Base-by-base conservation (phyloP, 345 rosid genomes). In the Brassica rapa region DNA sequence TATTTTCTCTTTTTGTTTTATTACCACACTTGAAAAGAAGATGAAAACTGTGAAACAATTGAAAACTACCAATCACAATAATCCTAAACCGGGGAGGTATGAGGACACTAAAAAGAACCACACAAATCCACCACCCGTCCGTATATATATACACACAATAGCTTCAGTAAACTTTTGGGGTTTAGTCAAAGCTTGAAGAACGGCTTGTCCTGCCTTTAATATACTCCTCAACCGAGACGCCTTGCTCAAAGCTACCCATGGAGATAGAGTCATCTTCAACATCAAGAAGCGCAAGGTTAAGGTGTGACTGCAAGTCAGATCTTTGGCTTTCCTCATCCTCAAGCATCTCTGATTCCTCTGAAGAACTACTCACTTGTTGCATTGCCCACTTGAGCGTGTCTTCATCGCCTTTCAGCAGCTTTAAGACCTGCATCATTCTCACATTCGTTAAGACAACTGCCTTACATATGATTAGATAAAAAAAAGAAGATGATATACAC, bases 121-220 rank as follows among this genome's bases (percentile, higher is more conserved):
- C 70, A 46, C 71, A 66, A 15, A 68, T 61, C 60, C 60, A 73
- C 60, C 68, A 57, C 55, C 62, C 7, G 33, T 64, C 57, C 23
- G 16, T 14, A 1, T 33, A 32, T 33, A 59, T 39, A 27, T 43
- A 79, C 55, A 27, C 57, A 79, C 55, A 72, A 43, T 8, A 16
- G 23, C 16, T 72, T 43, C 62, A 65, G 37, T 65, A 3, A 41
- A 23, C 1, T 15, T 51, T 51, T n/a, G 41, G 4, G 3, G 9
- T 80, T 81, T 75, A 92, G 86, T 94, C 98, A 5, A 94, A 89
- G 89, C 97, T 94, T 4, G 97, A 89, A 8, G 95, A 88, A 60
- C 93, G 89, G 84, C 97, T 94, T 84, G 97, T 90, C 82, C 98
- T 85, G 72, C 97, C 98, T 82, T 84, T 87, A 19, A 95, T 82